phyloP scores from a whole-genome alignment of 2,329 filamentous ascomycete genomes.

The Ophiocordyceps sinensis region DNA sequence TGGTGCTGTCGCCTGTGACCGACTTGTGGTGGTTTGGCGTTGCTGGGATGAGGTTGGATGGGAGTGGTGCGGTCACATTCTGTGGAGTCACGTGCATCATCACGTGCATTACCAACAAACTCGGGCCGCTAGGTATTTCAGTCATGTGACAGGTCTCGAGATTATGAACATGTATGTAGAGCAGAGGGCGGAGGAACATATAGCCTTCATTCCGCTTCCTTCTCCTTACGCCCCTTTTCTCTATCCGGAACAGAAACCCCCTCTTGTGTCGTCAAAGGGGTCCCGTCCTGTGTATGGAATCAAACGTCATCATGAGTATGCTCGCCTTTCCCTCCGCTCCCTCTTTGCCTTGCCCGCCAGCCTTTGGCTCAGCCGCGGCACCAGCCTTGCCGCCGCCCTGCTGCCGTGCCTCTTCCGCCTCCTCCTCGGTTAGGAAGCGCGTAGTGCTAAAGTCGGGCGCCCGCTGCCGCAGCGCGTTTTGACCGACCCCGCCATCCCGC shows the following conservation, averaged over 20 bases:
- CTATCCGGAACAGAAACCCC: too few species aligned
- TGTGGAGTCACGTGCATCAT: too few species aligned
- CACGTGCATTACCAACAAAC: too few species aligned
- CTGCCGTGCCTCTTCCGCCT: constrained; percentile 23
- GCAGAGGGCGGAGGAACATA: too few species aligned
- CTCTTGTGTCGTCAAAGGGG: too few species aligned
- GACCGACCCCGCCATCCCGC: constrained; percentile 19
- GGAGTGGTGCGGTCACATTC: too few species aligned
- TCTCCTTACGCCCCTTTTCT: too few species aligned
- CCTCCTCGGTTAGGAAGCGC: constrained; percentile 30
- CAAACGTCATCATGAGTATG: neutral
- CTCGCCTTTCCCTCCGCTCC: neutral
- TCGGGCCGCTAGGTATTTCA: too few species aligned
- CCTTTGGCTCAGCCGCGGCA: constrained; percentile 3
- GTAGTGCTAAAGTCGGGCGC: constrained; percentile 43
- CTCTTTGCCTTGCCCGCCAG: neutral
- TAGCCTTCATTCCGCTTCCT: too few species aligned
- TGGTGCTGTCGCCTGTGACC: constrained; percentile 2
- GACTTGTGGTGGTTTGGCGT: neutral
- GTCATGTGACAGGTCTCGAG: too few species aligned
- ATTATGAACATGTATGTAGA: too few species aligned
- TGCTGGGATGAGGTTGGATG: neutral
- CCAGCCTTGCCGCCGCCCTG: neutral
- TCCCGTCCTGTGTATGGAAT: neutral
- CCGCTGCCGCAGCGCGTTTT: constrained; percentile 17